These are phyloP conservation scores for Areca catechu DNA, from an alignment of 176 grass and related monocot species.

Conservation along the genomic window DNA sequence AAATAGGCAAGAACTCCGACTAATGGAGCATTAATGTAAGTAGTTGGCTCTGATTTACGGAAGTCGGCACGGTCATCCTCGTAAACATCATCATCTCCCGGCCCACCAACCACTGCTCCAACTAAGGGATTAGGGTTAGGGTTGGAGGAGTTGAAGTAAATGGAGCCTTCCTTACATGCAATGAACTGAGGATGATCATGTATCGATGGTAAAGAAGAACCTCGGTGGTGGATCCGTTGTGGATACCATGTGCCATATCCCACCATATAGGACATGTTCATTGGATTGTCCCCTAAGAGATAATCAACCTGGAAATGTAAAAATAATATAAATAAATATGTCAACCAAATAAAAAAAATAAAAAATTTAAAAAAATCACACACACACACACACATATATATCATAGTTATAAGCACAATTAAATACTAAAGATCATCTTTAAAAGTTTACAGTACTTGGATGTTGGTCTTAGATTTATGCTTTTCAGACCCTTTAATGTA, in stretches of 20 bases:
- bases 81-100: conserved; percentile 70
- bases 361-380: too few species aligned
- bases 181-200: conserved; percentile 48
- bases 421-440: too few species aligned
- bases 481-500: too few species aligned
- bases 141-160: conserved; percentile 43
- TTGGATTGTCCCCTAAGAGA: conserved; percentile 74
- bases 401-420: too few species aligned
- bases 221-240: conserved; percentile 79
- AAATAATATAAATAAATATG: background rate
- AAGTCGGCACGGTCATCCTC: conserved; percentile 71
- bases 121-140: conserved; percentile 62
- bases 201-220: conserved; percentile 67
- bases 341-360: background rate
- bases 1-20: conserved; percentile 80
- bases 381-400: too few species aligned
- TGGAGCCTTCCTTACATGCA: conserved; percentile 62
- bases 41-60: conserved; percentile 80
- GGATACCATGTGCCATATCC: conserved; percentile 70
- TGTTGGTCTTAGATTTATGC: too few species aligned
- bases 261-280: conserved; percentile 95
- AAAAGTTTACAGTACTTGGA: too few species aligned
- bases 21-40: conserved; percentile 90
- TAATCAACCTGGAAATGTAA: conserved; percentile 55
- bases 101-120: conserved; percentile 81